Percentiles rank a stretch among this genome's conserved stretches.
These are phyloP conservation scores for Phytophthora aleatoria DNA, from an alignment of 352 stramenopile species.

Conservation along the genomic window DNA sequence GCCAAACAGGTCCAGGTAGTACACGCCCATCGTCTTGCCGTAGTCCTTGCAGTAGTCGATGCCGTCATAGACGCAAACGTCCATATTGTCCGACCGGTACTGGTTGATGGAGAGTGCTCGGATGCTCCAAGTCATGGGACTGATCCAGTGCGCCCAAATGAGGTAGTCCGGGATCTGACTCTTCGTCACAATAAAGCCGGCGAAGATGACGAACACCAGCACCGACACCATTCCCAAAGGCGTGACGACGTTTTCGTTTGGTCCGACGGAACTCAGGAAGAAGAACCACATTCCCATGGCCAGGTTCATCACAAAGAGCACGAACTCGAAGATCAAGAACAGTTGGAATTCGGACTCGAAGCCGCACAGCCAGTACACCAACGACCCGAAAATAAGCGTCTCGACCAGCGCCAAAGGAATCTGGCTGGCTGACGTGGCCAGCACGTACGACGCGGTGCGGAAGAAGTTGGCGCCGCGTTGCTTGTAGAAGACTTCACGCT, in stretches of 20 bases:
- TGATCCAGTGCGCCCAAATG: conserved; percentile 34
- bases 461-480: conserved; percentile 82
- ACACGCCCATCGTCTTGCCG: not conserved
- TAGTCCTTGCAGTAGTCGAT: conserved; percentile 1
- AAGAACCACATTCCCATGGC: conserved; percentile 14
- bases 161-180: conserved; percentile 28
- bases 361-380: conserved; percentile 88
- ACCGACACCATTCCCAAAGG: conserved; percentile 43
- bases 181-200: conserved; percentile 47
- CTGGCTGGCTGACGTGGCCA: conserved; percentile 43
- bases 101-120: conserved; percentile 3
- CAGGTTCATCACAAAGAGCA: conserved; percentile 44
- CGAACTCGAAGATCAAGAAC: conserved; percentile 48
- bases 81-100: conserved; percentile 2
- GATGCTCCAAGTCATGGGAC: conserved; percentile 37
- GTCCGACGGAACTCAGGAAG: conserved; percentile 10
- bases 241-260: conserved; percentile 40
- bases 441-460: conserved; percentile 65
- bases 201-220: conserved; percentile 50
- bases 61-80: conserved; percentile 2
- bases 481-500: conserved; percentile 80
- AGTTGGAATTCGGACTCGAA: conserved; percentile 34
- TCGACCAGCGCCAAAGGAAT: conserved; percentile 52
- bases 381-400: conserved; percentile 80
- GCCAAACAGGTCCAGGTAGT: conserved; percentile 4